These are phyloP conservation scores for Populus tremula DNA, from an alignment of 345 rosid genomes.

Conservation along the genomic window DNA sequence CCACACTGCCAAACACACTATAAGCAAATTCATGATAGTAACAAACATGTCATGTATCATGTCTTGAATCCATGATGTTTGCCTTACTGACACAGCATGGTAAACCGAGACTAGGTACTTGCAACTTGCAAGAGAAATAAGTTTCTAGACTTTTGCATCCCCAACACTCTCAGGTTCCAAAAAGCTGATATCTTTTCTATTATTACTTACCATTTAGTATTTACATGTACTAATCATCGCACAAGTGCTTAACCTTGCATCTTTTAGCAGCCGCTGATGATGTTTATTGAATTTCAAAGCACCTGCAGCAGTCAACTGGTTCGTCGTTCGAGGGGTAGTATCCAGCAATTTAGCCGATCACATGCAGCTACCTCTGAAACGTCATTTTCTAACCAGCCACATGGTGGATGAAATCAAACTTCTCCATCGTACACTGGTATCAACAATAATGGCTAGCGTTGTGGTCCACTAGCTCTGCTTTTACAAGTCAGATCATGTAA, in stretches of 20 bases:
- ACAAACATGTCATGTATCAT: neutral
- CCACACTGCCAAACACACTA: too few species aligned
- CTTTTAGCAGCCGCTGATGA: neutral
- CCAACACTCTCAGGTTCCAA: slow-evolving; percentile 49
- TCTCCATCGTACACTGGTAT: slow-evolving; percentile 13
- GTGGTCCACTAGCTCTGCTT: slow-evolving; percentile 1
- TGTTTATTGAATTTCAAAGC: neutral
- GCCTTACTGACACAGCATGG: neutral
- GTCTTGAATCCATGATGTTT: slow-evolving; percentile 11
- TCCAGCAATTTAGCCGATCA: slow-evolving; percentile 18
- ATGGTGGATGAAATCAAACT: slow-evolving; percentile 13
- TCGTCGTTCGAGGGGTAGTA: neutral
- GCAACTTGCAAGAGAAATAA: neutral
- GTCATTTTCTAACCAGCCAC: slow-evolving; percentile 12
- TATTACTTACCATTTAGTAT: neutral
- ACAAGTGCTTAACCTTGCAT: slow-evolving; percentile 8
- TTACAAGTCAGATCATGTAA: slow-evolving; percentile 57
- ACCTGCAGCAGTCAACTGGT: slow-evolving; percentile 2
- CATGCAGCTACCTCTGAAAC: slow-evolving; percentile 21
- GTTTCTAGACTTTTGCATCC: slow-evolving; percentile 17
- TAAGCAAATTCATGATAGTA: neutral
- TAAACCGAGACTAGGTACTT: slow-evolving; percentile 6
- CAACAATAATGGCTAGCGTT: slow-evolving; percentile 22
- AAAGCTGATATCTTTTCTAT: slow-evolving; percentile 32
- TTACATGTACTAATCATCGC: slow-evolving; percentile 11